Percentiles rank a stretch among this genome's conserved stretches.
These are phyloP conservation scores for Fusarium sp. DNA, from an alignment of 2,329 filamentous ascomycete genomes.

Conservation along the genomic window DNA sequence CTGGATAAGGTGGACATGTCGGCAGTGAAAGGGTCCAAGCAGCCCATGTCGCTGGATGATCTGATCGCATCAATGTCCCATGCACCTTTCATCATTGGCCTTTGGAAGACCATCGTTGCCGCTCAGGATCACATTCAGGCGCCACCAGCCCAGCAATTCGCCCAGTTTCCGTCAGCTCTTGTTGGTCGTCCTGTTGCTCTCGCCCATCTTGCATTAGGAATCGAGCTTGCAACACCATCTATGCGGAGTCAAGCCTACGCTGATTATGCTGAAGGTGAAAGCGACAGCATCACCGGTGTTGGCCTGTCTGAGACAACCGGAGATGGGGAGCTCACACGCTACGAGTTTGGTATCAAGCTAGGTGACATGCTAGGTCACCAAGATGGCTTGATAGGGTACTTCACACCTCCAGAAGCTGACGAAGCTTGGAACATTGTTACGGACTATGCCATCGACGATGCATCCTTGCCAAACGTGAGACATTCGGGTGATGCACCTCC, in stretches of 20 bases:
- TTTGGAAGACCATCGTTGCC: neutral
- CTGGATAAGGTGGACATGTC: neutral
- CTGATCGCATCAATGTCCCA: neutral
- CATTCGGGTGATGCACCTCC: neutral
- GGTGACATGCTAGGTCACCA: neutral
- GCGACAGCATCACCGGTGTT: fast-evolving
- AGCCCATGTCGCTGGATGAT: neutral
- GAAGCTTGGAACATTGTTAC: neutral
- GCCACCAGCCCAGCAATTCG: neutral
- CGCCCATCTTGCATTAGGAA: neutral
- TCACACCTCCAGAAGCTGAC: neutral
- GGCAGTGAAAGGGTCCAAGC: neutral
- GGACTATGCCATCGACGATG: neutral
- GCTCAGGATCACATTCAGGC: neutral
- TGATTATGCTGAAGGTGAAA: neutral
- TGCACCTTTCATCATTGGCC: neutral
- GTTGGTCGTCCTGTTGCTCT: neutral
- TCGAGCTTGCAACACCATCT: neutral
- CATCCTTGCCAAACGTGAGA: neutral
- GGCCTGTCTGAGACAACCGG: too few species aligned
- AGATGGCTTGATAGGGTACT: neutral
- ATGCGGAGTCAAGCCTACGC: neutral
- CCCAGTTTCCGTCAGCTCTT: neutral
- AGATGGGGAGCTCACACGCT: neutral
- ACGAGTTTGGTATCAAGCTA: neutral